These are phyloP conservation scores for Penicillium sp. DNA, from an alignment of 2,329 filamentous ascomycete species.

Conservation along the genomic window DNA sequence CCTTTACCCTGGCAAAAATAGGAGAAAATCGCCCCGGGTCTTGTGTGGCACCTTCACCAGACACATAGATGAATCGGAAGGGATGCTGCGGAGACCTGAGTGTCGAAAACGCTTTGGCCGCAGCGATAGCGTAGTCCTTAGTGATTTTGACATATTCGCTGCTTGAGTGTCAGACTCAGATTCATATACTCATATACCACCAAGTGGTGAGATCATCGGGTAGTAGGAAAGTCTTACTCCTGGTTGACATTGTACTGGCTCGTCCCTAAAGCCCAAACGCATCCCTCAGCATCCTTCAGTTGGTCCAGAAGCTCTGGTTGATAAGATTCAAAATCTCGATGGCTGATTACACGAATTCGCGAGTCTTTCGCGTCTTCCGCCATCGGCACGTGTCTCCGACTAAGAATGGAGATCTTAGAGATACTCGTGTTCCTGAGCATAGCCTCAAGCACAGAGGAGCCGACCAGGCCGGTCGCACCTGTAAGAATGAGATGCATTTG, in stretches of 20 bases:
- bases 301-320: constrained; percentile 53
- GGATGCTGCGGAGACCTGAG: constrained; percentile 43
- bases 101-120: constrained; percentile 56
- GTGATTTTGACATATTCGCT: constrained; percentile 65
- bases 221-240: constrained; percentile 44
- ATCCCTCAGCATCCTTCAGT: constrained; percentile 61
- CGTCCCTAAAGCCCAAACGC: constrained; percentile 70
- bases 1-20: constrained; percentile 62
- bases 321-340: constrained; percentile 63
- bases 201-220: no score
- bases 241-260: constrained; percentile 57
- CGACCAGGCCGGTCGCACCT: constrained; percentile 64
- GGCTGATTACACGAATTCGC: constrained; percentile 60
- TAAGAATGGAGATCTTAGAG: constrained; percentile 58
- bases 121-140: constrained; percentile 59
- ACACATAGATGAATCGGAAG: constrained; percentile 69
- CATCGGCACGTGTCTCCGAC: constrained; percentile 60
- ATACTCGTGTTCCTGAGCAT: constrained; percentile 45
- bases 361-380: constrained; percentile 45
- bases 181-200: no score
- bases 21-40: constrained; percentile 53
- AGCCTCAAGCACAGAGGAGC: constrained; percentile 57
- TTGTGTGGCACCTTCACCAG: constrained; percentile 45
- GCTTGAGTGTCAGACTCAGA: constrained; percentile 10
- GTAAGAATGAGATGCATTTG: constrained; percentile 55